These are phyloP conservation scores for Saccharomyces paradoxus DNA, from an alignment of 805 yeast species.

Conservation along the genomic window DNA sequence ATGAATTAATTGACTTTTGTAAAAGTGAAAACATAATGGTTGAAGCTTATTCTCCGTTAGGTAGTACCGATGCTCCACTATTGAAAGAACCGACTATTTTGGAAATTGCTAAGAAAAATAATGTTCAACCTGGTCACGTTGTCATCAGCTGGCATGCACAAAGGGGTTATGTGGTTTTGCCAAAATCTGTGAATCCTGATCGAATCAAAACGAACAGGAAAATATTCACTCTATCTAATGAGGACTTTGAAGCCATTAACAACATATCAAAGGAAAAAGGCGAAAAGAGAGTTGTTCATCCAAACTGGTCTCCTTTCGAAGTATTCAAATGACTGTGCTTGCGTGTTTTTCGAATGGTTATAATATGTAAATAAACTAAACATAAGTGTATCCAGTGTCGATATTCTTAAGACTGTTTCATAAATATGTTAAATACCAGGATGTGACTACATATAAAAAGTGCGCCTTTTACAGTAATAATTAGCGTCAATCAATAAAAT, in stretches of 20 bases:
- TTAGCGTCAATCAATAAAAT: background rate
- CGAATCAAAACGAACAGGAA: conserved; percentile 33
- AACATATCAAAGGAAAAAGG: conserved; percentile 16
- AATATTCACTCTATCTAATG: conserved; percentile 25
- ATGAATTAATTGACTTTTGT: conserved; percentile 43
- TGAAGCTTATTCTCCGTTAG: conserved; percentile 72
- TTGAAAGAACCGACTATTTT: conserved; percentile 36
- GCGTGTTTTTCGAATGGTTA: background rate
- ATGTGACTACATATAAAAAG: background rate
- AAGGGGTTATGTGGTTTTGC: conserved; percentile 45
- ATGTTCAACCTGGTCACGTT: conserved; percentile 38
- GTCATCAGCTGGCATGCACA: conserved; percentile 48
- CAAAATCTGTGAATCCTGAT: conserved; percentile 36
- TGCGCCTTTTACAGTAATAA: background rate
- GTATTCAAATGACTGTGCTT: conserved; percentile 6
- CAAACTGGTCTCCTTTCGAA: conserved; percentile 14
- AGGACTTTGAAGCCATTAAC: conserved; percentile 27
- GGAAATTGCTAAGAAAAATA: conserved; percentile 35
- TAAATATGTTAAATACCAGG: background rate
- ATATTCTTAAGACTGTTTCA: background rate
- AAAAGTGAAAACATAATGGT: conserved; percentile 43
- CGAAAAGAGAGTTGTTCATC: conserved; percentile 19
- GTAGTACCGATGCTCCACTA: conserved; percentile 48
- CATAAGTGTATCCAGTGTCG: background rate
- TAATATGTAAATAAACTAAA: background rate